phyloP scores from a whole-genome alignment of 2,329 filamentous ascomycete genomes.

The Xylariales sp. region DNA sequence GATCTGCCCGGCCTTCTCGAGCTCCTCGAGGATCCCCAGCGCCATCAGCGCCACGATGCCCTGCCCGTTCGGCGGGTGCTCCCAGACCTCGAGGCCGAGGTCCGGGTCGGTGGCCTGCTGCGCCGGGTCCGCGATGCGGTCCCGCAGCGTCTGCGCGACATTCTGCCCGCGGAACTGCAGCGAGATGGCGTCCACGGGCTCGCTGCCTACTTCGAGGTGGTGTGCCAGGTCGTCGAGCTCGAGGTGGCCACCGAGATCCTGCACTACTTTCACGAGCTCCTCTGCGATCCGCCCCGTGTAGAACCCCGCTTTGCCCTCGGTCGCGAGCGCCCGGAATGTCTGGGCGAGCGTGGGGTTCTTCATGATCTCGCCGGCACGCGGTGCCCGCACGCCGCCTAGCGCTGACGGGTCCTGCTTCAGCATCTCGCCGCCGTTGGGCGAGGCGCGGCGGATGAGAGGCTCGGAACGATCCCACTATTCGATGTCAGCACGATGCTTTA shows the following conservation, averaged over 20 bases:
- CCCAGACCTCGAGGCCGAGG: conserved; percentile 84
- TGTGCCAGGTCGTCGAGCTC: conserved; percentile 82
- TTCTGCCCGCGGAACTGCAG: conserved; percentile 79
- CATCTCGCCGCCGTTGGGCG: conserved; percentile 88
- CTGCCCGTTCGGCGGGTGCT: conserved; percentile 96
- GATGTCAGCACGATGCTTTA: conserved; percentile 5
- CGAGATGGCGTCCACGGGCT: conserved; percentile 87
- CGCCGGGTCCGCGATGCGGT: conserved; percentile 50
- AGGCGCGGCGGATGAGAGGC: conserved; percentile 72
- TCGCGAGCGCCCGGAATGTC: conserved; percentile 83
- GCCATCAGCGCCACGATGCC: conserved; percentile 96
- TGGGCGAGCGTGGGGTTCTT: conserved; percentile 83
- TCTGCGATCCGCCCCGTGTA: conserved; percentile 87
- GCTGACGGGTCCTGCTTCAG: conserved; percentile 80
- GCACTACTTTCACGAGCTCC: conserved; percentile 81
- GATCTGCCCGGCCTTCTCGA: conserved; percentile 81
- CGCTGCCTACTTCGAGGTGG: conserved; percentile 75
- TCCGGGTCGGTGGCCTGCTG: conserved; percentile 50
- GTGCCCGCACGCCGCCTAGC: conserved; percentile 77
- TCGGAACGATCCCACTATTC: conserved; percentile 79
- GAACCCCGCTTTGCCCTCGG: conserved; percentile 89
- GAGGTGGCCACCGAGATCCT: conserved; percentile 80
- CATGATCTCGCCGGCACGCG: conserved; percentile 86
- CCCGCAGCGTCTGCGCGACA: conserved; percentile 46
- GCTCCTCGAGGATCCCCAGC: conserved; percentile 87